Evolutionary conservation across 2,329 filamentous ascomycete genomes (phyloP).

Genomic region (Aspergillus pseudotamarii): DNA sequence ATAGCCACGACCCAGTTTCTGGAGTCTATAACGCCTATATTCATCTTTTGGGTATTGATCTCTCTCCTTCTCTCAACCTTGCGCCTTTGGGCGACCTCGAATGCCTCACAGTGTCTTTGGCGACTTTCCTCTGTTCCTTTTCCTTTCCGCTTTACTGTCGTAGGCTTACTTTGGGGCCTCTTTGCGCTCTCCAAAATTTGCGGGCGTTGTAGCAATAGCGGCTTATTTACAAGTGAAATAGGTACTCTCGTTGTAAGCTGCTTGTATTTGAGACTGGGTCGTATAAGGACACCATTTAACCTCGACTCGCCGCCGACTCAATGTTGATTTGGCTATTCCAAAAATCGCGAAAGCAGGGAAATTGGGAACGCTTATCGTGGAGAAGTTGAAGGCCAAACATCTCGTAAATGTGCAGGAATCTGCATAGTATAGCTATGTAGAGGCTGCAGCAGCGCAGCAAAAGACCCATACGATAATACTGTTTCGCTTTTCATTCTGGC

Average conservation of each 20-base stretch:
- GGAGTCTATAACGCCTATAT: neutral
- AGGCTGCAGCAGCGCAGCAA: too few relatives aligned
- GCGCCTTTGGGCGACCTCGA: neutral
- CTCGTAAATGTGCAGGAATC: too few relatives aligned
- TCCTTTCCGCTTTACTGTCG: neutral
- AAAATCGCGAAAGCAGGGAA: too few relatives aligned
- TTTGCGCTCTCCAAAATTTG: neutral
- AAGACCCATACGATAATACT: too few relatives aligned
- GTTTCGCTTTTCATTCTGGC: too few relatives aligned
- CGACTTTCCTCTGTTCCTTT: neutral
- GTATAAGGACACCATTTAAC: too few relatives aligned
- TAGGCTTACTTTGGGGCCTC: neutral
- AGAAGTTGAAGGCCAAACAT: too few relatives aligned
- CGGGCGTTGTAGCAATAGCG: neutral
- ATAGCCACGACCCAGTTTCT: neutral
- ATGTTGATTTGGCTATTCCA: too few relatives aligned
- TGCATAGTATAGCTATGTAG: too few relatives aligned
- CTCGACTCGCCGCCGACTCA: too few relatives aligned
- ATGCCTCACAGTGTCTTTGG: neutral
- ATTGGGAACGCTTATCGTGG: too few relatives aligned
- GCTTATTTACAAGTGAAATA: neutral
- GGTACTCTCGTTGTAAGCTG: neutral
- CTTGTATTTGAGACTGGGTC: neutral
- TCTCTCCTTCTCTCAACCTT: neutral
- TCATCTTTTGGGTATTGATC: neutral